Base-by-base conservation (phyloP, 108 stramenopile species). In the Nannochloropsis oceanica region DNA sequence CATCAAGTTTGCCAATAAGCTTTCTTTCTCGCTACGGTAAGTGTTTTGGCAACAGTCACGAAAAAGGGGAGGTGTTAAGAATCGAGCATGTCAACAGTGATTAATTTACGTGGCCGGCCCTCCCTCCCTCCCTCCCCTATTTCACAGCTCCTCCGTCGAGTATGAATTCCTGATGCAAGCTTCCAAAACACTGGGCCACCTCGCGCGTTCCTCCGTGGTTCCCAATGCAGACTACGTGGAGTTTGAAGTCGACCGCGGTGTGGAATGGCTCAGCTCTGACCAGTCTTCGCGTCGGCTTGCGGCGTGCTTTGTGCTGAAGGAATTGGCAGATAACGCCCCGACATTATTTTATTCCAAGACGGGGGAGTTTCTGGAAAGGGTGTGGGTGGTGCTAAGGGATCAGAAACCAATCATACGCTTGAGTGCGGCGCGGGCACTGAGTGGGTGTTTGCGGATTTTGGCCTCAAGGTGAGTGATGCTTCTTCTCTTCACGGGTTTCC, bases 391-490 rank as follows among this genome's bases (percentile, higher is more conserved):
- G 25, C 84, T 98, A 42, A 46, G 92, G 25, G 97, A 97, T 92
- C 86, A 89, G 44, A 94, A 94, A 79, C 93, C 94, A 0, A 93
- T 95, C 85, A 95, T 98, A 18, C 91, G 98, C 8, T 92, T 91
- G 0, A 95, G 95, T 44, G 97, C 98, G 22, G 97, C 95, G 14
- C 93, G 95, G 87, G 95, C 99, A 11, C 87, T 99, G 12, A 91
- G 93, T 10, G 93, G 90, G 14, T 89, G 89, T 44, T 79, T 93
- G 10, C 87, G 50, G 81, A 82, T 92, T 50, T 14, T 91, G 42
- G 34, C 42, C 13, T n/a, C 59, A 9, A 73, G 59, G 59, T 73
- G n/a, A n/a, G 59, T 73, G 9, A 9, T 73, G 59, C 8, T n/a
- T 73, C n/a, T 9, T 73, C 59, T 73, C 18, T n/a, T 73, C 34